These are phyloP conservation scores for Malassezia caprae DNA, from an alignment of 1,284 basidiomycete genomes.

Conservation along the genomic window DNA sequence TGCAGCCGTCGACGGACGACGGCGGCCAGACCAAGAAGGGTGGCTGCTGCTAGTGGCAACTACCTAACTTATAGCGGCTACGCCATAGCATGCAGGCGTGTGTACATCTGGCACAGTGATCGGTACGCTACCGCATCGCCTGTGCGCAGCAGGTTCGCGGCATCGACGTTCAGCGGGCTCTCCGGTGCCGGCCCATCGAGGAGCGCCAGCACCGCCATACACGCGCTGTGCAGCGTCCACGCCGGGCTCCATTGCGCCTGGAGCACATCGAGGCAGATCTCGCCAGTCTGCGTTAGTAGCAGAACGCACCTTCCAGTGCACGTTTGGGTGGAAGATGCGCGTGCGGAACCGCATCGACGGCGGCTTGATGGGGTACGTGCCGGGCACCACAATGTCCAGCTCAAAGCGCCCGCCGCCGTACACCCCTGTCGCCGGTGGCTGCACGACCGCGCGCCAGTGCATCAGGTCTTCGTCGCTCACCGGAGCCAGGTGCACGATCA, in stretches of 20 bases:
- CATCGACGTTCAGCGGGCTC: conserved; percentile 48
- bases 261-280: conserved; percentile 48
- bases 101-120: conserved; percentile 32
- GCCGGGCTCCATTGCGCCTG: conserved; percentile 45
- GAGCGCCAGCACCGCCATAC: conserved; percentile 41
- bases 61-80: background rate
- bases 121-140: conserved; percentile 26
- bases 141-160: conserved; percentile 32
- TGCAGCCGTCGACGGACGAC: conserved; percentile 45
- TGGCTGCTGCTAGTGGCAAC: conserved; percentile 38
- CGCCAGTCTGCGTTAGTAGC: conserved; percentile 26
- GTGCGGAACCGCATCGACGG: conserved; percentile 36
- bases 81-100: conserved; percentile 8
- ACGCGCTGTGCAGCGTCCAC: conserved; percentile 42
- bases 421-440: conserved; percentile 19
- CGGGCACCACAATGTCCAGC: conserved; percentile 28
- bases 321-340: conserved; percentile 43
- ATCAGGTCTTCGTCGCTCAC: conserved; percentile 35
- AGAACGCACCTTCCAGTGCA: conserved; percentile 27
- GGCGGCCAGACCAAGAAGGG: conserved; percentile 46
- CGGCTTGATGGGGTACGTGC: conserved; percentile 40
- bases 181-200: conserved; percentile 45
- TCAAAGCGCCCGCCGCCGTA: conserved; percentile 34
- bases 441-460: conserved; percentile 35
- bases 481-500: conserved; percentile 24